Evolutionary conservation across 192 early-diverging fungal genomes (phyloP).

Genomic region (Umbelopsis sp.): DNA sequence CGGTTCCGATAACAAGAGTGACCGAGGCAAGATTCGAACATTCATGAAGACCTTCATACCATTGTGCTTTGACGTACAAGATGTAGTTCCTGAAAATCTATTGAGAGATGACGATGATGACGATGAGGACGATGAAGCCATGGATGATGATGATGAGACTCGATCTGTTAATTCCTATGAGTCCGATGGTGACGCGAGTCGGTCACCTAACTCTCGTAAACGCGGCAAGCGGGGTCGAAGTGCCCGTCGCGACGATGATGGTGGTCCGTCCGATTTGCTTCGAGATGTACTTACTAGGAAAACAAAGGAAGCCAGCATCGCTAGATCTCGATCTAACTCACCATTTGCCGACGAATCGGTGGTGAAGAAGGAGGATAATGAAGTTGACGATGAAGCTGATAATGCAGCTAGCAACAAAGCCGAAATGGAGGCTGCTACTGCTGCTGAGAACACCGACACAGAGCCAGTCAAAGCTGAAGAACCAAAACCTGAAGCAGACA

Average conservation of each 20-base stretch:
- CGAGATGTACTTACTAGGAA: constrained; percentile 43
- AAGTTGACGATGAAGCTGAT: constrained; percentile 32
- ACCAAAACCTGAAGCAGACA: constrained; percentile 35
- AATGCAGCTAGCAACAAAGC: neutral
- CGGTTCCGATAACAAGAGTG: constrained; percentile 48
- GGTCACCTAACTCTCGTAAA: constrained; percentile 24
- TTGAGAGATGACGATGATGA: constrained; percentile 51
- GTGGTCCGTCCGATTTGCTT: constrained; percentile 36
- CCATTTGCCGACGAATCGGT: constrained; percentile 44
- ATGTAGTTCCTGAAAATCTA: constrained; percentile 46
- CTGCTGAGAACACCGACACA: neutral
- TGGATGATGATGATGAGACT: constrained; percentile 39
- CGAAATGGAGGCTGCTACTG: constrained; percentile 24
- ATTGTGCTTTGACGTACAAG: constrained; percentile 63
- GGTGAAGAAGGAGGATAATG: constrained; percentile 47
- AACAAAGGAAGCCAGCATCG: constrained; percentile 5
- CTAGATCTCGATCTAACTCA: constrained; percentile 5
- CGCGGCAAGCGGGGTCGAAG: constrained; percentile 13
- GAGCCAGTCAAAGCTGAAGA: constrained; percentile 27
- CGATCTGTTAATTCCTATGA: constrained; percentile 38
- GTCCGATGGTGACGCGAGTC: constrained; percentile 35
- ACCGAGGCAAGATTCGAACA: constrained; percentile 75
- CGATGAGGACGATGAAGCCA: constrained; percentile 56
- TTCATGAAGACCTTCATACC: constrained; percentile 78
- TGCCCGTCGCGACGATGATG: constrained; percentile 31